Conservation (phyloP, 2,329 filamentous ascomycete genomes). For the Neofusicoccum sp. region DNA sequence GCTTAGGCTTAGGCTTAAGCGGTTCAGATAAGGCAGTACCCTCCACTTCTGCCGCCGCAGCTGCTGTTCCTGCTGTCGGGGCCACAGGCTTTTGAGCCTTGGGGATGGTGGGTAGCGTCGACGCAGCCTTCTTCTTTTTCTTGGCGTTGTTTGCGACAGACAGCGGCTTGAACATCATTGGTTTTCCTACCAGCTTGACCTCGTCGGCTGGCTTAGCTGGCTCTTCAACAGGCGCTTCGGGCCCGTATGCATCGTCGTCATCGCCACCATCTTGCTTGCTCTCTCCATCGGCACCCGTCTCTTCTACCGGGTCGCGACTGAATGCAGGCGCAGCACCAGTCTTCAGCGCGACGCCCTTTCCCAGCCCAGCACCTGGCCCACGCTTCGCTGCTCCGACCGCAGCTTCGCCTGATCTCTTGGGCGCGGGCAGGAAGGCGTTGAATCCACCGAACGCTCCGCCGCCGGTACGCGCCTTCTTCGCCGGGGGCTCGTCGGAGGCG, state of each 20-base stretch:
- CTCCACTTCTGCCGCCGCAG: neutral
- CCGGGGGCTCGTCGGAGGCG: constrained; percentile 53
- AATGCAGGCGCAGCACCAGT: constrained; percentile 84
- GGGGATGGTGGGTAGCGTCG: neutral
- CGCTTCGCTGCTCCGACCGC: constrained; percentile 30
- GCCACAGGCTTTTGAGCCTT: neutral
- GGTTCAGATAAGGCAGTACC: neutral
- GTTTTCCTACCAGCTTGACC: constrained; percentile 70
- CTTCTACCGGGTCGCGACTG: constrained; percentile 56
- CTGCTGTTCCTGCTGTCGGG: neutral
- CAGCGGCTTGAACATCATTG: constrained; percentile 84
- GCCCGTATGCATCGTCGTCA: neutral
- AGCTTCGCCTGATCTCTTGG: constrained; percentile 57
- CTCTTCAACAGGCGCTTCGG: constrained; percentile 29
- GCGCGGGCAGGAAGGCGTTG: constrained; percentile 81
- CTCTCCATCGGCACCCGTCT: constrained; percentile 36
- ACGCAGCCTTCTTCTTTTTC: constrained; percentile 58
- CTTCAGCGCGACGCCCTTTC: constrained; percentile 68
- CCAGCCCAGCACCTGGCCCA: constrained; percentile 40
- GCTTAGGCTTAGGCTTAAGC: constrained; percentile 34
- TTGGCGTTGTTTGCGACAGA: constrained; percentile 75
- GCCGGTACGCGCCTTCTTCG: constrained; percentile 67
- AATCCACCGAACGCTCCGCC: constrained; percentile 73
- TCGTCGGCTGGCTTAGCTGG: constrained; percentile 56
- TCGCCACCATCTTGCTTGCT: constrained; percentile 19